A percentile compares a stretch with the other conserved stretches of the same genome.
Evolutionary conservation across 345 rosid species (phyloP).

Genomic region (Populus alba): DNA sequence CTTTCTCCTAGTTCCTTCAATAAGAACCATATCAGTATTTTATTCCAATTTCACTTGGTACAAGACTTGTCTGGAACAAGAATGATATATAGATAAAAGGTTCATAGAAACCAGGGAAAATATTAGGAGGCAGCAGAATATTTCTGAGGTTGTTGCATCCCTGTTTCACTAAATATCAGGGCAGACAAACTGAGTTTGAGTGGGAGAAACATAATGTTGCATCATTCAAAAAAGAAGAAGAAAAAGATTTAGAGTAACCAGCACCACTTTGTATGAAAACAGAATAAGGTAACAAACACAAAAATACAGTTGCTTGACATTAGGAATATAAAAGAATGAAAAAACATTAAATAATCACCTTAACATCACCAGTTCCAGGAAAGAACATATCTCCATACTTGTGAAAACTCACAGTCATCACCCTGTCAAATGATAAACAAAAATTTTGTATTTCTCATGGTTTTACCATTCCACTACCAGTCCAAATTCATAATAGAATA

Average conservation of each 20-base stretch:
- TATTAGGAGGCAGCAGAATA: too few species aligned
- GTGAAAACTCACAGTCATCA: constrained; percentile 99
- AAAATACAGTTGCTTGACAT: neutral
- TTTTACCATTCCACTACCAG: neutral
- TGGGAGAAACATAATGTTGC: neutral
- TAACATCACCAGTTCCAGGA: constrained; percentile 98
- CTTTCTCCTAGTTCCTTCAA: constrained; percentile 94
- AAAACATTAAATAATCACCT: constrained; percentile 47
- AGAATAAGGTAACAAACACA: neutral
- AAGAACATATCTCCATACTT: constrained; percentile 92
- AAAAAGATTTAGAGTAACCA: neutral
- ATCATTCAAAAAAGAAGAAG: too few species aligned
- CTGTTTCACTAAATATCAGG: neutral
- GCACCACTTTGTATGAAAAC: neutral
- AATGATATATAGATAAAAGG: constrained; percentile 4
- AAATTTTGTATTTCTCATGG: neutral
- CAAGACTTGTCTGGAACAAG: constrained; percentile 5
- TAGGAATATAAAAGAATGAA: neutral
- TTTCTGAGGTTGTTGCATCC: neutral
- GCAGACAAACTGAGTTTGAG: neutral
- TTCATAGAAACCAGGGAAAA: too few species aligned
- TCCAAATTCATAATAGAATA: constrained; percentile 9
- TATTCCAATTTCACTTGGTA: constrained; percentile 13
- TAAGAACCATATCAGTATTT: constrained; percentile 21
- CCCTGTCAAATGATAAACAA: constrained; percentile 47